Conservation (phyloP, 371 early-diverging fungal genomes). For the Mortierella sp. region DNA sequence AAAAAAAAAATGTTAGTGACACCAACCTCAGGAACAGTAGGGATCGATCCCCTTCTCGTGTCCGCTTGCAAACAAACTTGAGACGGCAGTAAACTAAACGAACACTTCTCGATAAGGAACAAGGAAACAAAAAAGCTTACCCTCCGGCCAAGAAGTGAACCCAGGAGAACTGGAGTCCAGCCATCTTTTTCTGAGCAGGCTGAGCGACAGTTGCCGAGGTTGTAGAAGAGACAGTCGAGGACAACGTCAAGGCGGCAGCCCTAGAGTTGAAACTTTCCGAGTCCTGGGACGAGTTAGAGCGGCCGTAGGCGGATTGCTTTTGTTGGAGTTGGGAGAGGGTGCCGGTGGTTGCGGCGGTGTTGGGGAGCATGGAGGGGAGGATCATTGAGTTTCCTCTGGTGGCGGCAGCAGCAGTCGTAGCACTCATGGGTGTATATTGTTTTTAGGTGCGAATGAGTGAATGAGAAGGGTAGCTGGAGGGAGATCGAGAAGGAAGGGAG, state of each 20-base stretch:
- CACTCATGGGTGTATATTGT: conserved; percentile 37
- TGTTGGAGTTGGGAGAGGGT: conserved; percentile 36
- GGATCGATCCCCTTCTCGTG: too few species aligned
- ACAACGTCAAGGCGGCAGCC: background rate
- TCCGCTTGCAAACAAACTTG: too few species aligned
- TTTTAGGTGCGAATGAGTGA: background rate
- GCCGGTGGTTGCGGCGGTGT: conserved; percentile 46
- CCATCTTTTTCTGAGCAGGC: conserved; percentile 30
- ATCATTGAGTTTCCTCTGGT: conserved; percentile 45
- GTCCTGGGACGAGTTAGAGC: conserved; percentile 17
- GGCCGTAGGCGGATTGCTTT: conserved; percentile 29
- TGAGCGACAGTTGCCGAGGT: background rate
- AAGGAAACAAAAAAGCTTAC: conserved; percentile 56
- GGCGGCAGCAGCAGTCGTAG: conserved; percentile 53
- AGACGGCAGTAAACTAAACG: background rate
- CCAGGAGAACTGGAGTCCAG: conserved; percentile 60
- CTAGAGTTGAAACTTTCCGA: conserved; percentile 6
- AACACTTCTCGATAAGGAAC: background rate
- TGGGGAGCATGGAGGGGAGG: conserved; percentile 53
- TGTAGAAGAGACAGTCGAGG: background rate
- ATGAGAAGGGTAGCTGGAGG: background rate
- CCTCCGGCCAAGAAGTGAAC: conserved; percentile 90
- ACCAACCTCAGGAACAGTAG: conserved; percentile 4
- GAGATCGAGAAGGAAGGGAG: background rate
- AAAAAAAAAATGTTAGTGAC: background rate